Conservation (phyloP, 306 rosid species). For the Urtica urens region DNA sequence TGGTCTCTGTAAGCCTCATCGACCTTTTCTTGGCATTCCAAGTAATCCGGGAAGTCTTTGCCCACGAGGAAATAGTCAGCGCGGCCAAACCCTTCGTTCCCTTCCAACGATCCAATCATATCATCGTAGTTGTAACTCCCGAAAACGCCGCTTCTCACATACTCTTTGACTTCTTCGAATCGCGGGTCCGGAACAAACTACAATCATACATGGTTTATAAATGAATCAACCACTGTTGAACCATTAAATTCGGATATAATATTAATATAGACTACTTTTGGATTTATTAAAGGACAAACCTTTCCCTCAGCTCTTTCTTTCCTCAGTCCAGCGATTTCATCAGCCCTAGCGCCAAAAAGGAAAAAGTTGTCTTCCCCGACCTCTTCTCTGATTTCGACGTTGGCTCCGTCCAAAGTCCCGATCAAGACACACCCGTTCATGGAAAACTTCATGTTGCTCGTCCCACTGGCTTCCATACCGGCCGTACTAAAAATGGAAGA, state of each 20-base stretch:
- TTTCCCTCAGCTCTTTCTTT: slow-evolving; percentile 88
- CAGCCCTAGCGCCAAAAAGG: slow-evolving; percentile 92
- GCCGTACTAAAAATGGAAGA: slow-evolving; percentile 53
- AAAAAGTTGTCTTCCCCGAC: slow-evolving; percentile 92
- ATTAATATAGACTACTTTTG: too few species aligned
- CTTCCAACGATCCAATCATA: slow-evolving; percentile 79
- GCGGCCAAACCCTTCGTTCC: slow-evolving; percentile 82
- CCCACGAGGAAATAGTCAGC: slow-evolving; percentile 98
- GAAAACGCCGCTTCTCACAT: slow-evolving; percentile 71
- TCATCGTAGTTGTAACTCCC: slow-evolving; percentile 67
- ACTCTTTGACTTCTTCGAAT: slow-evolving; percentile 81
- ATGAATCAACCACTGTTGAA: slow-evolving; percentile 18
- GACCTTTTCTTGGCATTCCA: slow-evolving; percentile 88
- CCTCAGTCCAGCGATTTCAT: slow-evolving; percentile 82
- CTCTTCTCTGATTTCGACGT: slow-evolving; percentile 93
- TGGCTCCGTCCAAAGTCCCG: slow-evolving; percentile 98
- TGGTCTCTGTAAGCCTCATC: slow-evolving; percentile 77
- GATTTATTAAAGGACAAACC: slow-evolving; percentile 41
- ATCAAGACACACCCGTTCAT: slow-evolving; percentile 92
- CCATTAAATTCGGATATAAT: slow-evolving; percentile 6
- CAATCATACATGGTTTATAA: too few species aligned
- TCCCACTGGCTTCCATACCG: slow-evolving; percentile 99
- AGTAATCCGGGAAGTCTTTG: slow-evolving; percentile 91
- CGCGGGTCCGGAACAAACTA: slow-evolving; percentile 90
- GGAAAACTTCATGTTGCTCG: slow-evolving; percentile 98